Percentiles rank a stretch among this genome's conserved stretches.
These are phyloP conservation scores for Pisolithus marmoratus DNA, from an alignment of 768 basidiomycete species.

Conservation along the genomic window DNA sequence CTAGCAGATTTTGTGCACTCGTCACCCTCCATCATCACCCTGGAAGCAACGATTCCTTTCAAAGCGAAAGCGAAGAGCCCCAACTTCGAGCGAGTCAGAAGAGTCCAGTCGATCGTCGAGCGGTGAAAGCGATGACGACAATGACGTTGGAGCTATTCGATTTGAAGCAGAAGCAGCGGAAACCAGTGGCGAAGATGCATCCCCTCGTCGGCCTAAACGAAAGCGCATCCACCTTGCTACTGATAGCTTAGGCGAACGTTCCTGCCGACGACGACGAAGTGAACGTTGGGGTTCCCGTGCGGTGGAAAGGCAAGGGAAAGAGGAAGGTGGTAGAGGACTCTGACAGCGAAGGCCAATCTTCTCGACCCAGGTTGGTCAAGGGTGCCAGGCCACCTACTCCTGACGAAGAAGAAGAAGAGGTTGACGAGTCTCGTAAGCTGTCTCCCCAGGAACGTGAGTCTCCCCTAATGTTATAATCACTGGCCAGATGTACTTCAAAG, in stretches of 20 bases:
- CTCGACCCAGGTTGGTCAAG: constrained; percentile 38
- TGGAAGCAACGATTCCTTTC: constrained; percentile 1
- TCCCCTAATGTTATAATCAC: background rate
- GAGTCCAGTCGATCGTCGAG: constrained; percentile 10
- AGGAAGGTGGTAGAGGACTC: constrained; percentile 22
- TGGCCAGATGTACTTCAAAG: constrained; percentile 53
- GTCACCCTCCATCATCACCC: constrained; percentile 22
- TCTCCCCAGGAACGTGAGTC: constrained; percentile 1
- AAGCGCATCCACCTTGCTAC: constrained; percentile 8
- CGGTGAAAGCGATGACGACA: constrained; percentile 27
- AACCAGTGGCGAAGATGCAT: constrained; percentile 20
- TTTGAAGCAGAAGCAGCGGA: constrained; percentile 35
- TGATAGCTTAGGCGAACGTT: constrained; percentile 4
- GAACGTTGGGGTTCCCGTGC: constrained; percentile 9
- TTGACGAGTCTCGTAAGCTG: constrained; percentile 53
- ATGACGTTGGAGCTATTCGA: constrained; percentile 46
- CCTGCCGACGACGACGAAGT: constrained; percentile 21
- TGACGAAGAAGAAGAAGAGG: constrained; percentile 43
- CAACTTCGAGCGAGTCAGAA: constrained; percentile 8
- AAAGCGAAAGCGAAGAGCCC: constrained; percentile 13
- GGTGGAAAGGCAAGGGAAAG: constrained; percentile 19
- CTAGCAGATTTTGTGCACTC: constrained; percentile 31
- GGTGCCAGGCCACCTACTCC: constrained; percentile 38
- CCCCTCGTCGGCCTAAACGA: constrained; percentile 21
- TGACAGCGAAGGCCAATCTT: constrained; percentile 32